Conservation (phyloP, 2,329 filamentous ascomycete genomes). For the Colletotrichum karsti region DNA sequence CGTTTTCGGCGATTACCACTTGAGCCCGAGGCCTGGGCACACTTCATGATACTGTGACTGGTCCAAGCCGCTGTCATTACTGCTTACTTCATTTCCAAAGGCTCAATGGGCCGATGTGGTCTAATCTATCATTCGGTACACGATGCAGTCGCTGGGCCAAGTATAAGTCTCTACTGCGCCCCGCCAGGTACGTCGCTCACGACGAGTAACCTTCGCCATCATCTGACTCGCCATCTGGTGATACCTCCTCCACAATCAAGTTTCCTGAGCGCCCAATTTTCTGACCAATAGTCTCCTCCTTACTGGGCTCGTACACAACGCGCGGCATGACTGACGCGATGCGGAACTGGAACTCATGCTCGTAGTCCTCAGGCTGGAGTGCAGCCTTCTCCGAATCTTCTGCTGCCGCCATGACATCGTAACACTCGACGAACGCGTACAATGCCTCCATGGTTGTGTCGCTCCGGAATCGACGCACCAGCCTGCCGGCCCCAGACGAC, state of each 20-base stretch:
- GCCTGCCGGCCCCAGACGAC: slow-evolving; percentile 70
- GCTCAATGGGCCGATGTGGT: not conserved
- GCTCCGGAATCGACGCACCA: slow-evolving; percentile 78
- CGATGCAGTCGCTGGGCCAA: not conserved
- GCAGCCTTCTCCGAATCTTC: slow-evolving; percentile 36
- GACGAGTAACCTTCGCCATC: slow-evolving; percentile 12
- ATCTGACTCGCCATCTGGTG: slow-evolving; percentile 40
- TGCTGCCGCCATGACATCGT: slow-evolving; percentile 66
- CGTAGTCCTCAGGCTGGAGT: slow-evolving; percentile 71
- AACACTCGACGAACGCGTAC: slow-evolving; percentile 96
- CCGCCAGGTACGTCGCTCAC: not conserved
- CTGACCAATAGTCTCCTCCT: slow-evolving; percentile 72
- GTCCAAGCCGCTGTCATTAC: not conserved
- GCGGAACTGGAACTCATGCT: slow-evolving; percentile 85
- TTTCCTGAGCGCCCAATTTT: slow-evolving; percentile 86
- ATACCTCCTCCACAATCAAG: slow-evolving; percentile 82
- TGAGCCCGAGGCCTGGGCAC: not conserved
- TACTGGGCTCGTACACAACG: slow-evolving; percentile 77
- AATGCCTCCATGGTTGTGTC: slow-evolving; percentile 84
- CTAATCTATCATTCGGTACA: not conserved
- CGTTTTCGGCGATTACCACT: not conserved
- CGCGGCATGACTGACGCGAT: slow-evolving; percentile 88
- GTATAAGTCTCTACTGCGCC: not conserved
- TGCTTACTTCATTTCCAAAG: not conserved
- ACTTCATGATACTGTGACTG: not conserved